Evolutionary conservation across 495 filamentous ascomycete species (phyloP), one percentile per base, ranked within the genome.

Genomic region (Polyplosphaeria fusca): DNA sequence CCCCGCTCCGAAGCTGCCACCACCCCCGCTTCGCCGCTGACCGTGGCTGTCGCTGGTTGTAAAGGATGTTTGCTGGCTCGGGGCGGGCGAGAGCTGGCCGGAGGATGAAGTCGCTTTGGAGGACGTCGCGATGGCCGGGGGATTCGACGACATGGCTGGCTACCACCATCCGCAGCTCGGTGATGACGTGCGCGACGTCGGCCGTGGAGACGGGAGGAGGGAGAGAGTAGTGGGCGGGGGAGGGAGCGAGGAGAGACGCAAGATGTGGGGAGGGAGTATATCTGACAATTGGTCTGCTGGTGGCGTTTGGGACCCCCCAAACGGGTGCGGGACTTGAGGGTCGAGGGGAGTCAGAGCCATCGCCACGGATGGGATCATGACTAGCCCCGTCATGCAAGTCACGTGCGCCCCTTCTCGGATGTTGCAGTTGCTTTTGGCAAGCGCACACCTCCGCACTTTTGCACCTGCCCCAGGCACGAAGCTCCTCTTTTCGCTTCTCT

Each of bases 1-100:
- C 40, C 82, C 82, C 47, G 82, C 75, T 35, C 84, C 81, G 67
- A 79, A 79, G 61, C 79, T 83, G 50, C 85, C 82, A 43, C 79
- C 79, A 47, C 85, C 48, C n/a, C 85, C 83, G 43, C 71, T 69
- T 53, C 85, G 81, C 66, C 82, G 74, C 66, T 86, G 83, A 30
- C 76, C 66, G 60, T 64, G 55, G 53, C 37, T 68, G 53, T 71
- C 66, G 32, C 61, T 58, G 42, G 61, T 47, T 39, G 63, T 45
- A 51, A 62, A 51, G 59, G 67, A 68, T 54, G 49, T 64, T 28
- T 60, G 52, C 46, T 69, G 68, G 5, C 60, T 62, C 50, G 64
- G 67, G 7, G 70, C 65, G 2, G 73, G 67, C 19, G 70, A 70
- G 56, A 67, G 40, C 64, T 68, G 46, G 67, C 67, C 50, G 51